Base-by-base conservation (phyloP, 2,329 filamentous ascomycete species). In the Penicillium italicum region DNA sequence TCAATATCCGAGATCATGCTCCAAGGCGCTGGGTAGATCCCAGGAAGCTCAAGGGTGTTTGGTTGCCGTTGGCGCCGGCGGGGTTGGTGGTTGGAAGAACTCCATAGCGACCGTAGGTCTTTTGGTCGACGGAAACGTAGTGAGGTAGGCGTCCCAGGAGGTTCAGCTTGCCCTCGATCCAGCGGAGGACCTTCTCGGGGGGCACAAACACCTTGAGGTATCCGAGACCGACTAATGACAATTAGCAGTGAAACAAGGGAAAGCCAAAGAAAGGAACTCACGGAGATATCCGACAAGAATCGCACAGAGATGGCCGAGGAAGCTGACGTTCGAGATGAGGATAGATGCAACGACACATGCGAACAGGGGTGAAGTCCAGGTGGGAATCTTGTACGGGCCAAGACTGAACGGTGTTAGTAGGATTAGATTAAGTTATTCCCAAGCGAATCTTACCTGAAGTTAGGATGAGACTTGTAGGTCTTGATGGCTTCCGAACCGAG, bases 71-170 rank as follows among this genome's bases (percentile, higher is more conserved):
- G 66, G 43, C 56, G 64, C 28, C 69, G n/a, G 62, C 58, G 18
- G 67, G 49, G 37, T 61, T 69, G 20, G 73, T 79, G 1, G 85
- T 81, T 2, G 92, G 93, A 54, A 97, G 77, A 14, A 97, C 89
- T 2, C 93, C 93, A 66, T 96, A 97, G 50, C 93, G 83, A 8
- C 93, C 93, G 68, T 93, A 96, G 6, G 90, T 96, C 80, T 96
- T 97, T 74, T 96, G 92, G 69, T 97, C 93, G 16, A 97, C 87
- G 54, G 90, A 95, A 45, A 97, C 88, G 68, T 96, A 97, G 74
- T 96, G 90, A 42, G 93, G 93, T 26, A 97, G 76, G 56, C 91
- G 82, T 20, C 86, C 89, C 22, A 96, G 80, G 10, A 97, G 80
- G 68, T 96, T 94, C 57, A 97, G 77, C 71, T 93, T 95, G 18